Evolutionary conservation across 2,329 filamentous ascomycete species (phyloP), one percentile per base, ranked within the genome.

Genomic region (Setomelanomma holmii): DNA sequence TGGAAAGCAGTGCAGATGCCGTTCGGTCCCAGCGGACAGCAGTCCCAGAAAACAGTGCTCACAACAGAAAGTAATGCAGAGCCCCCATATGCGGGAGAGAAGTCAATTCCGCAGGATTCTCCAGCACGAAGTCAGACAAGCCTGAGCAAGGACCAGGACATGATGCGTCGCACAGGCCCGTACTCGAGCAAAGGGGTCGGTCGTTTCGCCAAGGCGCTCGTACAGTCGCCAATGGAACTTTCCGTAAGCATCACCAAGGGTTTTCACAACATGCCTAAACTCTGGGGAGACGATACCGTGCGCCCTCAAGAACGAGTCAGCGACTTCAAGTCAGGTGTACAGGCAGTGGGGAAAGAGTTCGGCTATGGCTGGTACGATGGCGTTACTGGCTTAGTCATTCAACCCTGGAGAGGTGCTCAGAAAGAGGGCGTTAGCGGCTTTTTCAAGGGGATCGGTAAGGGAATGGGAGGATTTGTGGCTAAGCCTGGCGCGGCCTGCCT

Each of bases 1-100:
- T 67, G 80, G 33, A 77, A 75, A 61, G 76, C 75, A 11, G 51
- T 53, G 17, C 43, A 50, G 5, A 39, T 54, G 20, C 52, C 56
- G 2, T 20, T 35, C 34, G 50, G 27, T 23, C 39, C 22, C 20
- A 54, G 53, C 16, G 36, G 51, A 44, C 41, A 42, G n/a, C 53
- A 56, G 46, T 53, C 46, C 22, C 27, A 54, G 34, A 20, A 34
- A 34, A 43, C 51, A 41, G 30, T 46, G n/a, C 23, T 41, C 23
- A 51, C 17, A 19, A 22, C 21, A 4, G 46, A 42, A 6, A 53
- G 45, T 17, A 45, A 40, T 23, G 34, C 41, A 12, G 47, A 51
- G 17, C 1, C 41, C 11, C 45, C 51, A 24, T 10, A 14, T 30
- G 14, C 16, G 3, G 36, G 23, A 19, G 36, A 43, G 11, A 34